A percentile compares a stretch with the other conserved stretches of the same genome.
phyloP scores from a whole-genome alignment of 2,329 filamentous ascomycete genomes.

The Colletotrichum tanaceti region DNA sequence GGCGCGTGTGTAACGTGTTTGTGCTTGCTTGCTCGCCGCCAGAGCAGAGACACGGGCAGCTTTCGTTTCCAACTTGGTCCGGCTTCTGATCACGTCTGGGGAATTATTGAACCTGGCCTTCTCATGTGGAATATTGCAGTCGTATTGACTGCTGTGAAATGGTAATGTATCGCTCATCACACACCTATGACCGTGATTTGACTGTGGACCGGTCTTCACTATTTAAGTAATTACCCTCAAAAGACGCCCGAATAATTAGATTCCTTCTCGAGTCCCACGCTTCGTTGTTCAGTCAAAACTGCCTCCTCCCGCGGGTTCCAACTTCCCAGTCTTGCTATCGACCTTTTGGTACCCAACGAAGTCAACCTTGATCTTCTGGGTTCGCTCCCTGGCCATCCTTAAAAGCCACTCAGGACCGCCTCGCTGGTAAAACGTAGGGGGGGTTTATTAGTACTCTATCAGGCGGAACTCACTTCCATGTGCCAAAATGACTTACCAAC shows the following conservation, averaged over 20 bases:
- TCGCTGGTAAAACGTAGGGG: neutral
- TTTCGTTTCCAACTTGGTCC: neutral
- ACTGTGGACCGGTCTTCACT: neutral
- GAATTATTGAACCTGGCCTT: neutral
- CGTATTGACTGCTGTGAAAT: neutral
- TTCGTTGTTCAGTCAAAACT: neutral
- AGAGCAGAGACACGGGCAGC: neutral
- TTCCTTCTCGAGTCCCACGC: too few relatives aligned
- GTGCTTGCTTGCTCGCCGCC: neutral
- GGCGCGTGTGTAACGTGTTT: neutral
- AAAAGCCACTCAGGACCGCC: conserved; percentile 8
- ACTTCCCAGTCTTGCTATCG: conserved; percentile 5
- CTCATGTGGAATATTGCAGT: neutral
- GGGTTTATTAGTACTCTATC: neutral
- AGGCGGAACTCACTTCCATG: too few relatives aligned
- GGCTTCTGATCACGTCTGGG: neutral
- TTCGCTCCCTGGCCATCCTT: neutral
- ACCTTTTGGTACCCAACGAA: conserved; percentile 1
- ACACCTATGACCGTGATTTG: neutral
- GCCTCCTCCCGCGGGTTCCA: neutral
- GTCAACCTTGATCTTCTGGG: conserved; percentile 1
- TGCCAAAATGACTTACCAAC: conserved; percentile 1
- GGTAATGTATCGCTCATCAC: too few relatives aligned
- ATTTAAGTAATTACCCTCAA: too few relatives aligned
- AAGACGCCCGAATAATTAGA: neutral